Percentiles rank a stretch among this genome's conserved stretches.
Evolutionary conservation across 371 early-diverging fungal genomes (phyloP).

Genomic region (Mortierella sp.): DNA sequence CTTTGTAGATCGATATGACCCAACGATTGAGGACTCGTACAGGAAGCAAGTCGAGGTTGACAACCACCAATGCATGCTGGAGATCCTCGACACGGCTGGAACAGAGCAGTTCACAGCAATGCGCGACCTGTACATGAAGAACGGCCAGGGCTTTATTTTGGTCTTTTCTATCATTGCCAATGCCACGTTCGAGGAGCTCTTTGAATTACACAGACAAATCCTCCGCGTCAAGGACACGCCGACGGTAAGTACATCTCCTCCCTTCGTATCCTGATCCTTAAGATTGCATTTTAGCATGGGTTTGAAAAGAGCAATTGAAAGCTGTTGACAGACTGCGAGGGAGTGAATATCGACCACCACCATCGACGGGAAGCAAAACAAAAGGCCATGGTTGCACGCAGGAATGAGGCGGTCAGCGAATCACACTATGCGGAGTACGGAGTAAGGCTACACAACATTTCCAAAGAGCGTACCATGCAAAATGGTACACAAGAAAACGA

Average conservation of each 20-base stretch:
- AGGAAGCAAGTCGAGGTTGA: slow-evolving; percentile 91
- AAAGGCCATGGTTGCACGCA: neutral
- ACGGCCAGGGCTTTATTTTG: slow-evolving; percentile 89
- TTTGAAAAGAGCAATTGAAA: neutral
- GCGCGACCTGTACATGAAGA: slow-evolving; percentile 93
- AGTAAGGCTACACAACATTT: neutral
- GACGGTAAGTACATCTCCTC: slow-evolving; percentile 63
- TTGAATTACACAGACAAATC: slow-evolving; percentile 83
- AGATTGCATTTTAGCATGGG: no score
- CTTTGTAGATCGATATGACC: slow-evolving; percentile 92
- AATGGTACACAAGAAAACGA: no score
- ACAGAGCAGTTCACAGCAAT: slow-evolving; percentile 93
- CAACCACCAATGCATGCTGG: slow-evolving; percentile 87
- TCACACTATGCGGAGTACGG: neutral
- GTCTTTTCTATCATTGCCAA: slow-evolving; percentile 89
- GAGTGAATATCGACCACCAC: neutral
- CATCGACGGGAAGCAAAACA: neutral
- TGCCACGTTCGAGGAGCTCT: slow-evolving; percentile 85
- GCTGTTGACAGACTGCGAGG: neutral
- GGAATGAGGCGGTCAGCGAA: neutral
- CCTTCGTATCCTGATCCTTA: neutral
- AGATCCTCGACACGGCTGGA: slow-evolving; percentile 91
- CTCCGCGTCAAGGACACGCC: slow-evolving; percentile 84
- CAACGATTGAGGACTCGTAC: slow-evolving; percentile 93
- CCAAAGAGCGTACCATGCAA: no score